Conservation (phyloP, 257 asterid genomes). For the Mitragyna speciosa region DNA sequence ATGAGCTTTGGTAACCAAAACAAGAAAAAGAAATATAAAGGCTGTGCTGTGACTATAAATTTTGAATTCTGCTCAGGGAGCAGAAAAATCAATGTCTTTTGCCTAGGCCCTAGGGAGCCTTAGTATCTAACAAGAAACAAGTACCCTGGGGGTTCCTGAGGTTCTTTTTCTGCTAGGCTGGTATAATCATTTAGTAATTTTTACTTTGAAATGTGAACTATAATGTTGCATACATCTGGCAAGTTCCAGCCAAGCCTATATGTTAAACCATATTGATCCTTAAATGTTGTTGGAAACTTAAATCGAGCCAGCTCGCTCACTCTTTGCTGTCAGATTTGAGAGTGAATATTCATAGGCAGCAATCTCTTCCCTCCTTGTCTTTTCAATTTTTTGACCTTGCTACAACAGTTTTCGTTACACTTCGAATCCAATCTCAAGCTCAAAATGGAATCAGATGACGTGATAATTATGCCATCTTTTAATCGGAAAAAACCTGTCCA, state of each 20-base stretch:
- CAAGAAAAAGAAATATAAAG: neutral
- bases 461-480: neutral
- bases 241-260: neutral
- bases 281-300: too few species aligned
- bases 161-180: neutral
- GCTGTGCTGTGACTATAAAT: neutral
- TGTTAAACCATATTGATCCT: neutral
- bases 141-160: neutral
- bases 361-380: neutral
- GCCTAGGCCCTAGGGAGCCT: neutral
- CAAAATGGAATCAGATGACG: neutral
- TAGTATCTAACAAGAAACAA: neutral
- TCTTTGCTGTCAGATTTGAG: neutral
- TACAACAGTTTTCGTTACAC: too few species aligned
- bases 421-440: neutral
- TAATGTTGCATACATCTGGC: neutral
- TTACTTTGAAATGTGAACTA: neutral
- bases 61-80: too few species aligned
- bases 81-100: neutral
- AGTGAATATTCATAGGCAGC: neutral
- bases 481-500: neutral
- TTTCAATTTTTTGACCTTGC: neutral
- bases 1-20: too few species aligned
- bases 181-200: neutral
- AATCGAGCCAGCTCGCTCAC: too few species aligned